These are phyloP conservation scores for Hirschfeldia incana DNA, from an alignment of 345 rosid genomes.

Conservation along the genomic window DNA sequence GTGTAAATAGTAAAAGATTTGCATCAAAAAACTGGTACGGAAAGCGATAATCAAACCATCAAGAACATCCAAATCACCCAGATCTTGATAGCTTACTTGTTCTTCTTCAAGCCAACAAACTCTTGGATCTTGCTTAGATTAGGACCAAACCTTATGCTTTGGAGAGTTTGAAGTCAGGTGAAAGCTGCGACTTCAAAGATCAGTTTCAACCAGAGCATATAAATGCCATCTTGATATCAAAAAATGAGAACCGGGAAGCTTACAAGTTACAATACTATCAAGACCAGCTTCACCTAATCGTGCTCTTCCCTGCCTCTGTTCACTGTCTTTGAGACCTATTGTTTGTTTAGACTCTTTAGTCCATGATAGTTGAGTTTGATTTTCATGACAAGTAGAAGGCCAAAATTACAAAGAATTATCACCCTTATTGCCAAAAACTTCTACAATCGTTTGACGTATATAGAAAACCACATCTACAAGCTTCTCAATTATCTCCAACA, in stretches of 20 bases:
- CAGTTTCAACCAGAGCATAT: slow-evolving; percentile 11
- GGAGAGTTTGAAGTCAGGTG: slow-evolving; percentile 48
- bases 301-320: slow-evolving; percentile 36
- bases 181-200: slow-evolving; percentile 42
- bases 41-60: too few relatives aligned
- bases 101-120: slow-evolving; percentile 37
- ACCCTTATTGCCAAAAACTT: slow-evolving; percentile 72
- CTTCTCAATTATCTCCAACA: slow-evolving; percentile 67
- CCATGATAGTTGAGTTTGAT: not conserved
- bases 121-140: slow-evolving; percentile 87
- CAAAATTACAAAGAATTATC: slow-evolving; percentile 8
- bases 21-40: not conserved
- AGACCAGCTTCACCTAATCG: slow-evolving; percentile 81
- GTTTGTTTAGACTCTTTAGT: slow-evolving; percentile 32
- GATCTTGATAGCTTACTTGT: slow-evolving; percentile 39
- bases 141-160: slow-evolving; percentile 48
- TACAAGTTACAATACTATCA: slow-evolving; percentile 61
- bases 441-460: slow-evolving; percentile 56
- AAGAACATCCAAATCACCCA: too few relatives aligned
- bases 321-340: slow-evolving; percentile 22
- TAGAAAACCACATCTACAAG: slow-evolving; percentile 63
- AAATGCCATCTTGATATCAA: not conserved
- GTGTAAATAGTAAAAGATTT: slow-evolving; percentile 13
- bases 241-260: not conserved
- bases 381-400: not conserved